Percentiles rank a stretch among this genome's conserved stretches.
Evolutionary conservation across 2,329 filamentous ascomycete genomes (phyloP).

Genomic region (Cercospora sojina): DNA sequence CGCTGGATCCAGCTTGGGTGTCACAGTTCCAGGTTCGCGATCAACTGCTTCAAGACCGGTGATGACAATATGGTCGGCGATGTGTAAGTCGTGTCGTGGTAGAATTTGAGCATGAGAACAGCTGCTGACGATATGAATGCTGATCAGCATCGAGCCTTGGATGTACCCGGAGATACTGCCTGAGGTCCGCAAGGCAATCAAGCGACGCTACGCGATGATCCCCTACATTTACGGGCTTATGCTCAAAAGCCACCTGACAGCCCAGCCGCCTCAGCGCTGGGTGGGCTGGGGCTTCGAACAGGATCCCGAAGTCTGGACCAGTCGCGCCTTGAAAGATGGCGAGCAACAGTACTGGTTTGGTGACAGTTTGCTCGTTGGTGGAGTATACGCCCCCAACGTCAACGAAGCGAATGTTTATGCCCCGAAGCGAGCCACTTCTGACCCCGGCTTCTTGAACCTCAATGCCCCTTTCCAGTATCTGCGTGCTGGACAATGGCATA

Average conservation of each 20-base stretch:
- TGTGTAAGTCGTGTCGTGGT: conserved; percentile 68
- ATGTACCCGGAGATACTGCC: conserved; percentile 69
- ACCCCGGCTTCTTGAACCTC: conserved; percentile 61
- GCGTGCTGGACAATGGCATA: conserved; percentile 54
- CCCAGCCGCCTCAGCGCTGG: conserved; percentile 67
- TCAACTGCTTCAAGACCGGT: conserved; percentile 76
- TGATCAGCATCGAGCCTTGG: conserved; percentile 64
- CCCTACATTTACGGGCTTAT: conserved; percentile 69
- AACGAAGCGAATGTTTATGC: conserved; percentile 61
- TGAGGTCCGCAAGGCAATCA: conserved; percentile 63
- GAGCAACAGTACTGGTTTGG: conserved; percentile 75
- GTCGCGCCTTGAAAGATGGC: conserved; percentile 57
- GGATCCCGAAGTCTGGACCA: conserved; percentile 65
- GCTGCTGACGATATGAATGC: neutral
- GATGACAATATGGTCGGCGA: conserved; percentile 66
- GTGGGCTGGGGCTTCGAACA: conserved; percentile 70
- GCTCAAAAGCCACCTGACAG: conserved; percentile 60
- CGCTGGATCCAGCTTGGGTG: conserved; percentile 72
- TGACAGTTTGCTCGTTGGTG: conserved; percentile 63
- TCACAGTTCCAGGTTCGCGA: conserved; percentile 69
- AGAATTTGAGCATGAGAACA: neutral
- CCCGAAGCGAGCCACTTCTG: conserved; percentile 47
- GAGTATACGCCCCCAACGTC: conserved; percentile 63
- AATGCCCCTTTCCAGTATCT: conserved; percentile 62
- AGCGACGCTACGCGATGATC: conserved; percentile 68